Conservation (phyloP, 2,329 filamentous ascomycete species). For the Colletotrichum sp. region DNA sequence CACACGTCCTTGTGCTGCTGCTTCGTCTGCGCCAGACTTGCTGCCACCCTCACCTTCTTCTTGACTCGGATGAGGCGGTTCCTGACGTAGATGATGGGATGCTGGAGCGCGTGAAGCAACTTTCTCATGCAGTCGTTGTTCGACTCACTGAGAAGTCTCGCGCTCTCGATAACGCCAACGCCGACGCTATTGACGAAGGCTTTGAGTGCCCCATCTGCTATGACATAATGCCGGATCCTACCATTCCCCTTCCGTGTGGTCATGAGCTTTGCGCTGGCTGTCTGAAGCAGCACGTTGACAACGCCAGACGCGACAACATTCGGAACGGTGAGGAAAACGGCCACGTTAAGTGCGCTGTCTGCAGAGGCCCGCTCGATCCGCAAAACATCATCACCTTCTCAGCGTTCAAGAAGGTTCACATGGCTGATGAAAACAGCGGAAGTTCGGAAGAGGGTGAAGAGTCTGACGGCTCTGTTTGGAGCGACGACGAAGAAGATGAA, state of each 20-base stretch:
- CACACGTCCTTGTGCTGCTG: conserved; percentile 79
- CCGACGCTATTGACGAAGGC: conserved; percentile 41
- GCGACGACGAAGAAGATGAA: conserved; percentile 36
- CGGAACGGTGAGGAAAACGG: conserved; percentile 64
- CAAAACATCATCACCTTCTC: conserved; percentile 75
- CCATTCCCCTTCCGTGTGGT: conserved; percentile 84
- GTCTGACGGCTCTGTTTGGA: conserved; percentile 36
- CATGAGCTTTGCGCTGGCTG: conserved; percentile 82
- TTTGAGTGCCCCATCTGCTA: conserved; percentile 87
- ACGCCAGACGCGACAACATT: conserved; percentile 55
- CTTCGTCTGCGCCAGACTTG: conserved; percentile 82
- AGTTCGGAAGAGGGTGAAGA: conserved; percentile 34
- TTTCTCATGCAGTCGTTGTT: conserved; percentile 66
- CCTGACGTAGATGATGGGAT: conserved; percentile 54
- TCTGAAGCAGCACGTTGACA: conserved; percentile 72
- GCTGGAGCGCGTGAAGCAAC: conserved; percentile 63
- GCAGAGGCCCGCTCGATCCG: conserved; percentile 70
- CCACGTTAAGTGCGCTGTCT: conserved; percentile 75
- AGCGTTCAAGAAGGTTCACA: conserved; percentile 76
- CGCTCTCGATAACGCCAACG: conserved; percentile 33
- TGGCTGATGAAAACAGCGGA: conserved; percentile 52
- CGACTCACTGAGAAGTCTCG: conserved; percentile 55
- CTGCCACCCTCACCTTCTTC: conserved; percentile 76
- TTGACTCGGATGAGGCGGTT: conserved; percentile 46
- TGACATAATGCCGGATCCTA: conserved; percentile 74